phyloP scores from a whole-genome alignment of 192 early-diverging fungal genomes.

The Coemansia sp. region DNA sequence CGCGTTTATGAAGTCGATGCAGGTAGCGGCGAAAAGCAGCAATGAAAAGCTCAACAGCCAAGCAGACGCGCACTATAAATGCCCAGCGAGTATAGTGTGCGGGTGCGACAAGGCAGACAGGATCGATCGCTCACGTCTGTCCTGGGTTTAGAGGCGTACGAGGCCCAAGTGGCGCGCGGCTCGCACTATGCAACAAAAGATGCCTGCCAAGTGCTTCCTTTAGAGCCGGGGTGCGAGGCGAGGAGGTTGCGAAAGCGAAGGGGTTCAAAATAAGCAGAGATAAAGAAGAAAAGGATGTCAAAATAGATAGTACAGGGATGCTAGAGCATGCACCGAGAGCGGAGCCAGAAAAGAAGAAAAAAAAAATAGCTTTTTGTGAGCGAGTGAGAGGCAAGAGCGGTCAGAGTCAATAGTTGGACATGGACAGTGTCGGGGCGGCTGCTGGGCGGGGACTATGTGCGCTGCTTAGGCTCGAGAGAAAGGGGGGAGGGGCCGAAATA shows the following conservation, averaged over 20 bases:
- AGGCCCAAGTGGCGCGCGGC: not conserved
- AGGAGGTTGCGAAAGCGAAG: not conserved
- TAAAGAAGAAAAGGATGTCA: not conserved
- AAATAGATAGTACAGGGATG: slow-evolving; percentile 9
- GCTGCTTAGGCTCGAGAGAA: too few relatives aligned
- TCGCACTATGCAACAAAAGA: not conserved
- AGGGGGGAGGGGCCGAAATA: too few relatives aligned
- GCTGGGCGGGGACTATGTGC: too few relatives aligned
- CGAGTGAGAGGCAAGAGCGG: too few relatives aligned
- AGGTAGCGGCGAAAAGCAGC: slow-evolving; percentile 9
- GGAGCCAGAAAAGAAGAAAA: not conserved
- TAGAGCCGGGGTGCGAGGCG: not conserved
- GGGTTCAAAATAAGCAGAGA: slow-evolving; percentile 3
- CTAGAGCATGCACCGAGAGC: slow-evolving; percentile 5
- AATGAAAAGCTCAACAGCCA: slow-evolving; percentile 2
- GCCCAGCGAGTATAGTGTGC: slow-evolving; percentile 48
- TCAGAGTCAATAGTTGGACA: too few relatives aligned
- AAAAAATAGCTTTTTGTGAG: not conserved
- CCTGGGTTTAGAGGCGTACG: not conserved
- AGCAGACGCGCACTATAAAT: slow-evolving; percentile 30
- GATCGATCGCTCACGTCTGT: slow-evolving; percentile 8
- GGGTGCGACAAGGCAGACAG: not conserved
- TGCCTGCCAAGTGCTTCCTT: too few relatives aligned
- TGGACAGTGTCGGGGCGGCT: too few relatives aligned
- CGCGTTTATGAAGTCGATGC: slow-evolving; percentile 6